Conservation (phyloP, 345 rosid genomes). For the Raphanus raphanistrum region DNA sequence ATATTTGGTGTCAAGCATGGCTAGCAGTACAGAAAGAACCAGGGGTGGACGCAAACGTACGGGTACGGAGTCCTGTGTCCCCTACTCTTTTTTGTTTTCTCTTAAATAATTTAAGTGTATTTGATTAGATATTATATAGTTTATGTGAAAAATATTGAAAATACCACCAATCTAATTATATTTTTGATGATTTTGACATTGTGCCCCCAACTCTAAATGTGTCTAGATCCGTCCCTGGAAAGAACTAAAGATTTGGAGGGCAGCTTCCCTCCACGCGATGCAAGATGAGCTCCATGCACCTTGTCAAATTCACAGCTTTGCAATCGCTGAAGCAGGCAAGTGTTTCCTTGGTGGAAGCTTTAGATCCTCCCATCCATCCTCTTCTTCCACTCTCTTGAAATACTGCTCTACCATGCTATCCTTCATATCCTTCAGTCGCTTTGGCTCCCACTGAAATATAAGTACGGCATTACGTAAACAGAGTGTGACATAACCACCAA, state of each 20-base stretch:
- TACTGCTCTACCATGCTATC: slow-evolving; percentile 57
- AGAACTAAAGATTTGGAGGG: too few species aligned
- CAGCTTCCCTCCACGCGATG: not conserved
- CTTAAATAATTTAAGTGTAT: too few species aligned
- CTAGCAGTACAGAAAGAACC: not conserved
- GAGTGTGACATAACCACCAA: not conserved
- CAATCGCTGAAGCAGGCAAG: slow-evolving; percentile 46
- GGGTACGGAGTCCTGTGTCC: too few species aligned
- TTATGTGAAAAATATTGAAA: too few species aligned
- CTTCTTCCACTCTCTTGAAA: slow-evolving; percentile 55
- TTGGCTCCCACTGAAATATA: slow-evolving; percentile 68
- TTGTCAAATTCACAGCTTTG: slow-evolving; percentile 51
- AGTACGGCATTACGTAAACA: not conserved
- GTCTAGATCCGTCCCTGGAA: too few species aligned
- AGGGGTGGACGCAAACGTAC: not conserved
- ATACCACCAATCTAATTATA: too few species aligned
- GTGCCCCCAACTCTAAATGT: too few species aligned
- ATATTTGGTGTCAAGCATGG: not conserved
- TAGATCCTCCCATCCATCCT: slow-evolving; percentile 52
- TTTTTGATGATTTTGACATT: too few species aligned
- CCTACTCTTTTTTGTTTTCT: too few species aligned
- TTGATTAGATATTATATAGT: too few species aligned
- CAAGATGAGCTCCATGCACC: not conserved
- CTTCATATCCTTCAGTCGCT: slow-evolving; percentile 51
- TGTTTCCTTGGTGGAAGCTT: slow-evolving; percentile 52